Base-by-base conservation (phyloP, 208 protist species). In the Trypanosoma caninum region DNA sequence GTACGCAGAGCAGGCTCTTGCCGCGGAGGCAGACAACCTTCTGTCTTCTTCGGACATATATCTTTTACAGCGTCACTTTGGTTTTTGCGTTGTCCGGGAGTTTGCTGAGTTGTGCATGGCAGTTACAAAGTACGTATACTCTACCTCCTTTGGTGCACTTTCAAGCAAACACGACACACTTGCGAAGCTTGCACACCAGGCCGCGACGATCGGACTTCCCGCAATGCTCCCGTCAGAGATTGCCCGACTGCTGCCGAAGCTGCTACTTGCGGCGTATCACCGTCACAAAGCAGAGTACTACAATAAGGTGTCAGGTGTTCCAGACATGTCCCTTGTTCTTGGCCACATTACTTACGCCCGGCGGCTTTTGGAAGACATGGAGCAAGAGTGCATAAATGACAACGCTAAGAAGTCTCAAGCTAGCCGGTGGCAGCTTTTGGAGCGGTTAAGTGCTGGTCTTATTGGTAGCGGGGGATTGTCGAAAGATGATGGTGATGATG, bases 111-210 rank as follows among this genome's bases (percentile, higher is more conserved):
- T 91, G 25, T 81, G 73, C 52, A 60, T 54, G 16, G 73, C 84
- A 0, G 56, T 74, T 42, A 74, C 84, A 6, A 91, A 91, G 64
- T 91, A 91, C 72, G 65, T 74, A 35, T 86, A 78, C 70, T 80
- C 80, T 14, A 68, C 80, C 38, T 75, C 73, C 46, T 86, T 76
- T 27, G 65, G 59, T 27, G 62, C 78, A 20, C 61, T 72, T 4
- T 57, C 76, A 20, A 59, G 72, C 64, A 79, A 77, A 52, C 72
- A 72, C 13, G 71, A 85, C 44, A 59, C 70, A n/a, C 73, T 91
- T 45, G 78, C 78, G 13, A 68, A 59, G 47, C 63, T 91, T 6
- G 80, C 81, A 50, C 78, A 79, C 47, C 44, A 34, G 7, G 81
- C 76, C 1, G 71, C 80, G 2, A 54, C 72, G 38, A 30, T 77